Evolutionary conservation across 768 basidiomycete species (phyloP), one percentile per base, ranked within the genome.

Genomic region (Phlebiopsis flavidoalba): DNA sequence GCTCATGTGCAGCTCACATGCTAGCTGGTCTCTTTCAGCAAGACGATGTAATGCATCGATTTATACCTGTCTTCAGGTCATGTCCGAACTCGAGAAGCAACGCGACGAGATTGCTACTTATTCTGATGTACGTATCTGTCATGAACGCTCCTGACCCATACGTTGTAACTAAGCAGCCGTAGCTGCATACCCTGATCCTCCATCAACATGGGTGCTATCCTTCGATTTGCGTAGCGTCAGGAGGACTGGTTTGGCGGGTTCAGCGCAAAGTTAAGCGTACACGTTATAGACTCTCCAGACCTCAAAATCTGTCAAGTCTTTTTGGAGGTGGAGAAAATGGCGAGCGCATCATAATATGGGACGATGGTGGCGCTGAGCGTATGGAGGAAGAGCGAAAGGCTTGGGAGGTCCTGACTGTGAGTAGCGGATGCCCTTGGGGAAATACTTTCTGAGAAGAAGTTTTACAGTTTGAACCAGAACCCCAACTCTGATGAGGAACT

Each of bases 221-320:
- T n/a, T 92, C 36, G 94, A 97, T 63, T 80, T 99, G 5, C 82
- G n/a, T n/a, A n/a, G n/a, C 91, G 8, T 82, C 87, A 5, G 69
- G 79, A 1, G n/a, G 80, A 81, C 48, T 89, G 89, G 88, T 89
- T 94, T 69, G 92, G 91, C 53, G 84, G 84, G 43, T 89, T 91
- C 67, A 72, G 77, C 52, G 66, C 77, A 4, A 76, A 78, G 22
- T 78, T 93, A 57, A 85, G 81, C 2, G 82, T 98, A 46, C 97
- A 99, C 76, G 87, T 98, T 67, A 91, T 99, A 75, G 97, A 99
- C 74, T 93, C 96, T 3, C 87, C 19, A 83, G 97, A 55, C 97
- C 97, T 17, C 85, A 91, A 69, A 94, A 95, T 73, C 77, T 98
- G 68, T 80, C 86, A 47, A 97, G 88, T 76, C 75, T 98, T 21